phyloP scores from a whole-genome alignment of 495 filamentous ascomycete genomes.

The Sordaria brevicollis region DNA sequence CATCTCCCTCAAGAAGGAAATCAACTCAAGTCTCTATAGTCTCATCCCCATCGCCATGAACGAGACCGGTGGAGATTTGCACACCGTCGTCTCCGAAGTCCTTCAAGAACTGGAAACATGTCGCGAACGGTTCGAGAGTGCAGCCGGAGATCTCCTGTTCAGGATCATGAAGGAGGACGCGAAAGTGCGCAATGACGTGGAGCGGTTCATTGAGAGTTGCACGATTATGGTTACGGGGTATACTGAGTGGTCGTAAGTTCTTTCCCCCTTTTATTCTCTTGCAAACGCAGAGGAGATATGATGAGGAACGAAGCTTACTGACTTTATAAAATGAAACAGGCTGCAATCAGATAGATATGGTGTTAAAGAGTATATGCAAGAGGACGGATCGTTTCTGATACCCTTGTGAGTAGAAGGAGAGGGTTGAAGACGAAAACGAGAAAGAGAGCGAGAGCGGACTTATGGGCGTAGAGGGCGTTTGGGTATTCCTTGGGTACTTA shows the following conservation, averaged over 20 bases:
- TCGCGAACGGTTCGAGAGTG: not conserved
- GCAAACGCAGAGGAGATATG: accelerated
- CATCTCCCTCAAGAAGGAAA: not conserved
- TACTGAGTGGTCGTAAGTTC: not conserved
- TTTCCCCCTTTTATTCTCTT: not conserved
- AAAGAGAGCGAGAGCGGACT: not conserved
- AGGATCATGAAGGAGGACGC: not conserved
- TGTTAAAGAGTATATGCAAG: not conserved
- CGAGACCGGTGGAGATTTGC: not conserved
- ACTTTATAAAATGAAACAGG: not conserved
- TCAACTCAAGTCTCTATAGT: not conserved
- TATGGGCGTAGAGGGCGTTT: not conserved
- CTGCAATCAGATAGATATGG: not conserved
- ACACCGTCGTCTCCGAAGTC: not conserved
- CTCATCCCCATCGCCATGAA: not conserved
- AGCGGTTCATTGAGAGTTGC: not conserved
- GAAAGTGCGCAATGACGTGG: not conserved
- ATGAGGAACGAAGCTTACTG: not conserved
- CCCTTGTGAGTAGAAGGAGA: not conserved
- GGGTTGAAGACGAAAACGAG: not conserved
- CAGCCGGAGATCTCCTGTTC: not conserved
- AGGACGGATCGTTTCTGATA: not conserved
- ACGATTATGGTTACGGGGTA: not conserved
- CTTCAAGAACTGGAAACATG: not conserved
- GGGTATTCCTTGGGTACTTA: not conserved